A percentile compares a stretch with the other conserved stretches of the same genome.
Conservation (phyloP, 78 protist genomes). For the Dictyostelium firmibasis region DNA sequence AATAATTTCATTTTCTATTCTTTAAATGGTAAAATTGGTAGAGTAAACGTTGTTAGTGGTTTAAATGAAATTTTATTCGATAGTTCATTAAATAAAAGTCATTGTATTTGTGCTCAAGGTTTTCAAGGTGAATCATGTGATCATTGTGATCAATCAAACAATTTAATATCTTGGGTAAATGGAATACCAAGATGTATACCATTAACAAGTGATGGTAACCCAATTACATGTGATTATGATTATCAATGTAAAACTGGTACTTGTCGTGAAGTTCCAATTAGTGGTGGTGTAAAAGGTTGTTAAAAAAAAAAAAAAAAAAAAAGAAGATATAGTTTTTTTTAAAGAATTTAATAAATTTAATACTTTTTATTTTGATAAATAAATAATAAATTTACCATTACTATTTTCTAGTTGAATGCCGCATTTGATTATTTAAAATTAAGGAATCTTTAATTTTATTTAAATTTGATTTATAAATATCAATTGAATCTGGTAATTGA, state of each 20-base stretch:
- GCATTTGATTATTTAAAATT: neutral
- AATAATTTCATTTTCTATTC: neutral
- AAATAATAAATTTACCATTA: neutral
- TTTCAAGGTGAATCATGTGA: neutral
- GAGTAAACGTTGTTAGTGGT: neutral
- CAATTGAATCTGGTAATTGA: slow-evolving; percentile 4
- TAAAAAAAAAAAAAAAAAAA: neutral
- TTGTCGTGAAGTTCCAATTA: neutral
- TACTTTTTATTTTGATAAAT: no score
- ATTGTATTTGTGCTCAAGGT: slow-evolving; percentile 15
- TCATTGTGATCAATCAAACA: neutral
- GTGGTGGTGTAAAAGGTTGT: neutral
- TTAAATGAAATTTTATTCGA: neutral
- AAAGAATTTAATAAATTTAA: no score
- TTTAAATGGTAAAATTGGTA: neutral
- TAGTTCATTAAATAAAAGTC: neutral
- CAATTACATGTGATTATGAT: slow-evolving; percentile 23
- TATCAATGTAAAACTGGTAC: neutral
- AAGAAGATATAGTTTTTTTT: neutral
- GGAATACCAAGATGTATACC: slow-evolving; percentile 3
- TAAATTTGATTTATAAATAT: neutral
- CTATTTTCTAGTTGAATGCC: neutral
- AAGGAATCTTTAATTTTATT: neutral
- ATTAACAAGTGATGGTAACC: neutral
- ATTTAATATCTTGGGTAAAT: neutral